Evolutionary conservation across 225 moss, liverwort and hornwort genomes (phyloP).

Genomic region (Neckera pumila): DNA sequence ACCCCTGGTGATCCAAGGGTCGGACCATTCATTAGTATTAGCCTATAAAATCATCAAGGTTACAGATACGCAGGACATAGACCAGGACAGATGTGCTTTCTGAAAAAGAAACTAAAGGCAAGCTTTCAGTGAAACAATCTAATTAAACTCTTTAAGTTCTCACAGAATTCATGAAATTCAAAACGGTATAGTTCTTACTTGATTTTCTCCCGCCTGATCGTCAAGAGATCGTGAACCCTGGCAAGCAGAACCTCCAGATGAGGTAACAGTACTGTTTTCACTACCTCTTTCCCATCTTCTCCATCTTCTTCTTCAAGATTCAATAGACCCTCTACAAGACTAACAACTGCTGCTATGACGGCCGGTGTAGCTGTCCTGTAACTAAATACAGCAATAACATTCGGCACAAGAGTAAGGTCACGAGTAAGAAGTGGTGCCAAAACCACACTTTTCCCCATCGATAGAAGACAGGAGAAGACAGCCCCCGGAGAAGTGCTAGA

Average conservation of each 20-base stretch:
- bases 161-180: background rate
- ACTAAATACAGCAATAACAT: constrained; percentile 53
- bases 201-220: constrained; percentile 59
- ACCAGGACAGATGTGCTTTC: background rate
- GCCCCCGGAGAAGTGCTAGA: constrained; percentile 52
- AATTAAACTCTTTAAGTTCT: background rate
- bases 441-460: constrained; percentile 61
- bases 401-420: constrained; percentile 56
- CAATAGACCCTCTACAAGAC: constrained; percentile 66
- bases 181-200: constrained; percentile 17
- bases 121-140: background rate
- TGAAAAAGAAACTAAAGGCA: background rate
- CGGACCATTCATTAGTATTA: background rate
- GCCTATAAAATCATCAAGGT: background rate
- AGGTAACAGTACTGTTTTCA: constrained; percentile 55
- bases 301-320: constrained; percentile 49
- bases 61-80: background rate
- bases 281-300: constrained; percentile 27
- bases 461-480: constrained; percentile 66
- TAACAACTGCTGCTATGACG: constrained; percentile 51
- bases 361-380: constrained; percentile 58
- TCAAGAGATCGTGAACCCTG: constrained; percentile 64
- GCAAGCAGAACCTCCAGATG: constrained; percentile 61
- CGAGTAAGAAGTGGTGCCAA: constrained; percentile 63
- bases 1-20: constrained; percentile 25